Evolutionary conservation across 305 asterid species (phyloP).

Genomic region (Galium porrigens): DNA sequence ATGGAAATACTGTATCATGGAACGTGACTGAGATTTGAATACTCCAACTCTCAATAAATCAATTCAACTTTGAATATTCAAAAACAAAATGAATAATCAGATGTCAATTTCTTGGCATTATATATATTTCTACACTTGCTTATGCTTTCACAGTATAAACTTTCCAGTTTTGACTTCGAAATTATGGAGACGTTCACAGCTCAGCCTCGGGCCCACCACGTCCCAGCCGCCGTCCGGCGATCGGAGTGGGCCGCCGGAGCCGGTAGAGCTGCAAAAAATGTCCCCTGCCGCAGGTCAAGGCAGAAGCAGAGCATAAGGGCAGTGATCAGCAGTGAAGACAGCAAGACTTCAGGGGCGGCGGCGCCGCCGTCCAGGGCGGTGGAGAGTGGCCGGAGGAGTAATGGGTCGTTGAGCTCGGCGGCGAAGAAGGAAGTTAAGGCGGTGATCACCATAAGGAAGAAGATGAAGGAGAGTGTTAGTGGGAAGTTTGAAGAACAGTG

Average conservation of each 20-base stretch:
- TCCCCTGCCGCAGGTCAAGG: constrained; percentile 19
- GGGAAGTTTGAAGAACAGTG: constrained; percentile 64
- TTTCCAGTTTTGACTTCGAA: constrained; percentile 1
- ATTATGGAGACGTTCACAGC: constrained; percentile 36
- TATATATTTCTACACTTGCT: neutral
- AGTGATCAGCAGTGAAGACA: constrained; percentile 60
- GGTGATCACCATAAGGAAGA: constrained; percentile 62
- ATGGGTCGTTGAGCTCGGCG: constrained; percentile 23
- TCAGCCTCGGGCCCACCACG: constrained; percentile 34
- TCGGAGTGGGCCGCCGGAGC: constrained; percentile 20
- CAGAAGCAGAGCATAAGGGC: constrained; percentile 23
- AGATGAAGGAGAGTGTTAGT: constrained; percentile 46
- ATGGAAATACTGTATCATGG: neutral
- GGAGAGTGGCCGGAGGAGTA: constrained; percentile 16
- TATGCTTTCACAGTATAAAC: neutral
- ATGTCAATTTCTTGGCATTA: neutral
- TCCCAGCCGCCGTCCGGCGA: constrained; percentile 21
- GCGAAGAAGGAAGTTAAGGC: constrained; percentile 42
- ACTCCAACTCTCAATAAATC: neutral
- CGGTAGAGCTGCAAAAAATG: constrained; percentile 16
- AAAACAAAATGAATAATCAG: neutral
- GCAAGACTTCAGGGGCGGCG: constrained; percentile 30
- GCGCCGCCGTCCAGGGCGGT: constrained; percentile 17
- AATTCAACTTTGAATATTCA: neutral
- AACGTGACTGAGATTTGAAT: constrained; percentile 1